Evolutionary conservation across 495 filamentous ascomycete genomes (phyloP).

Genomic region (Penicillium silybi): DNA sequence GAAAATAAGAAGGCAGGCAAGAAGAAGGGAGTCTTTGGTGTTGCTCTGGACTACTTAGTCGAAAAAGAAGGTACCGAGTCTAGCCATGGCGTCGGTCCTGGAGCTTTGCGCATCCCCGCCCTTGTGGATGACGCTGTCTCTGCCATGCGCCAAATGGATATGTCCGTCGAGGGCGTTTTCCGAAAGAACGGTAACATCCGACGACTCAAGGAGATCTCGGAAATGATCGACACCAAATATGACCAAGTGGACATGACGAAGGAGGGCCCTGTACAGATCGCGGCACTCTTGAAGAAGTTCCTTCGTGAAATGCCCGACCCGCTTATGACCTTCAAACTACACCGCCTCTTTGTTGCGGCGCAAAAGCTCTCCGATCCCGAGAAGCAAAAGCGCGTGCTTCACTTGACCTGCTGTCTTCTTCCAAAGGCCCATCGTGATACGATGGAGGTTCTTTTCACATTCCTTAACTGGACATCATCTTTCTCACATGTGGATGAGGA

Average conservation of each 20-base stretch:
- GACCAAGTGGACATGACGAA: slow-evolving; percentile 77
- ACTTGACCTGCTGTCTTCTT: slow-evolving; percentile 88
- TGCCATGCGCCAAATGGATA: slow-evolving; percentile 97
- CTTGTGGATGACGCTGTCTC: slow-evolving; percentile 89
- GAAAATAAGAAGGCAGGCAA: slow-evolving; percentile 74
- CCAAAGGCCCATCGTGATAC: slow-evolving; percentile 92
- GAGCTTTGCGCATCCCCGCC: slow-evolving; percentile 79
- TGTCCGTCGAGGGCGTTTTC: slow-evolving; percentile 98
- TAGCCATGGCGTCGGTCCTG: slow-evolving; percentile 91
- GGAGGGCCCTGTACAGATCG: slow-evolving; percentile 87
- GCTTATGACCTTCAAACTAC: slow-evolving; percentile 90
- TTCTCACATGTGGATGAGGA: slow-evolving; percentile 95
- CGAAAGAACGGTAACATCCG: slow-evolving; percentile 98
- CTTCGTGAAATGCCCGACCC: slow-evolving; percentile 93
- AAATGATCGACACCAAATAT: slow-evolving; percentile 78
- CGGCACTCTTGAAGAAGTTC: slow-evolving; percentile 93
- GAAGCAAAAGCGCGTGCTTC: slow-evolving; percentile 77
- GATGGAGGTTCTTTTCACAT: slow-evolving; percentile 90
- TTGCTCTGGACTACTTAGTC: slow-evolving; percentile 74
- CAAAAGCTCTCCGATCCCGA: slow-evolving; percentile 86
- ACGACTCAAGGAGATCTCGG: slow-evolving; percentile 76
- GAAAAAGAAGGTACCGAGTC: slow-evolving; percentile 94
- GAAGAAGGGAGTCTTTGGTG: slow-evolving; percentile 92
- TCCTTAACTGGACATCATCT: slow-evolving; percentile 96
- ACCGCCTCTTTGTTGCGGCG: slow-evolving; percentile 82